Conservation (phyloP, 176 grass and related monocot genomes). For the Eleusine indica region DNA sequence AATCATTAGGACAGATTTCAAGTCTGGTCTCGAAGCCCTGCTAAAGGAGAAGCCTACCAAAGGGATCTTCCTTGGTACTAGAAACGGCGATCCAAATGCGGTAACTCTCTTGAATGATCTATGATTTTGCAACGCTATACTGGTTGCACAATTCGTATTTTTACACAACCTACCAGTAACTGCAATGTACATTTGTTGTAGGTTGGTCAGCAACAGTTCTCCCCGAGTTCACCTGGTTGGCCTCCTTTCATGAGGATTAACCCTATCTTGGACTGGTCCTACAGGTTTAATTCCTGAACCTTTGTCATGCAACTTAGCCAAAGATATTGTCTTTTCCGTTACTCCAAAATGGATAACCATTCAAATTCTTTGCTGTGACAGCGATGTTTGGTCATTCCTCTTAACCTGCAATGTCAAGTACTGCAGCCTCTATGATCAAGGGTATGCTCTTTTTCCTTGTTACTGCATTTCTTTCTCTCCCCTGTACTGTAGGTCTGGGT, state of each 20-base stretch:
- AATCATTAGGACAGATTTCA: conserved; percentile 68
- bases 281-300: conserved; percentile 40
- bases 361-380: conserved; percentile 32
- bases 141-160: neutral
- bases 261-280: conserved; percentile 77
- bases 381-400: conserved; percentile 76
- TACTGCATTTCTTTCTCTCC: neutral
- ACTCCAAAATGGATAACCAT: neutral
- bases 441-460: conserved; percentile 24
- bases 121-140: neutral
- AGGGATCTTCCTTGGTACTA: conserved; percentile 74
- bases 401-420: conserved; percentile 68
- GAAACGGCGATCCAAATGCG: conserved; percentile 71
- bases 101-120: conserved; percentile 3
- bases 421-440: conserved; percentile 76
- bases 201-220: conserved; percentile 70
- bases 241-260: conserved; percentile 86
- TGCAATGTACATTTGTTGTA: neutral
- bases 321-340: neutral
- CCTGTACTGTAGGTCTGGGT: no score
- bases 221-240: conserved; percentile 60
- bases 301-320: neutral
- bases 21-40: conserved; percentile 59
- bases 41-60: conserved; percentile 61
- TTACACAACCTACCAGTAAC: neutral